Percentiles rank a stretch among this genome's conserved stretches.
Evolutionary conservation across 2,329 filamentous ascomycete genomes (phyloP).

Genomic region (Dryadomyces sulphureus): DNA sequence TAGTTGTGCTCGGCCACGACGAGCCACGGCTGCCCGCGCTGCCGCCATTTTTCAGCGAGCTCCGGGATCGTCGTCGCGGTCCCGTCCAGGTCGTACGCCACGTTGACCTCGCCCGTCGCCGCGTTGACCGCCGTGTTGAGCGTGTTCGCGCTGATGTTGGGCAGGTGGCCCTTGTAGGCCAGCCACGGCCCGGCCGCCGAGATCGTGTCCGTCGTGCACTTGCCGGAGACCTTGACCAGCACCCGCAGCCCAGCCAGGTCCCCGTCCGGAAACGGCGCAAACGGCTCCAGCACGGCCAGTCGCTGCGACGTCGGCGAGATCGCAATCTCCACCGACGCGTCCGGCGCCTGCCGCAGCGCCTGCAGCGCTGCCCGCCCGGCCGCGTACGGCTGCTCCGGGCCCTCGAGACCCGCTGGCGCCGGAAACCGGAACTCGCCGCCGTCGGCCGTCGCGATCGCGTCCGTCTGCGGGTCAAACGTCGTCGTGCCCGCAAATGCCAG

Average conservation of each 20-base stretch:
- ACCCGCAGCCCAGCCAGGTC: conserved; percentile 71
- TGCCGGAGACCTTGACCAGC: conserved; percentile 90
- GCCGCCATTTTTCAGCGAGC: conserved; percentile 72
- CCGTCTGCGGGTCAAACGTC: conserved; percentile 91
- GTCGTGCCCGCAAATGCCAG: conserved; percentile 88
- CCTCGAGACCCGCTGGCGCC: conserved; percentile 57
- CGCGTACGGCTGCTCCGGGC: conserved; percentile 53
- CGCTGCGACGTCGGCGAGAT: conserved; percentile 81
- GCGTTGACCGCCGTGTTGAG: conserved; percentile 90
- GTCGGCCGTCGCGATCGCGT: conserved; percentile 63
- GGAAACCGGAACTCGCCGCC: conserved; percentile 76
- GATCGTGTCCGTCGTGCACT: conserved; percentile 98
- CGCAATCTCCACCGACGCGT: conserved; percentile 55
- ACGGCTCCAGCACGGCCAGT: conserved; percentile 82
- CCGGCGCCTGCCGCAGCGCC: conserved; percentile 56
- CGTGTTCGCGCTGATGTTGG: conserved; percentile 96
- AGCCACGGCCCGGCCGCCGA: conserved; percentile 94
- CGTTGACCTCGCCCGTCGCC: conserved; percentile 83
- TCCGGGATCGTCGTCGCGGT: conserved; percentile 67
- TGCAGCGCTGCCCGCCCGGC: conserved; percentile 60
- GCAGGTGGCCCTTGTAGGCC: conserved; percentile 97
- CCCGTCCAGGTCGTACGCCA: conserved; percentile 76
- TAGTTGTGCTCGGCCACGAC: conserved; percentile 97
- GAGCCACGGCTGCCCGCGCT: conserved; percentile 63
- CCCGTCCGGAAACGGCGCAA: conserved; percentile 61